phyloP scores from a whole-genome alignment of 371 early-diverging fungal species.

The Saksenaea vasiformis region DNA sequence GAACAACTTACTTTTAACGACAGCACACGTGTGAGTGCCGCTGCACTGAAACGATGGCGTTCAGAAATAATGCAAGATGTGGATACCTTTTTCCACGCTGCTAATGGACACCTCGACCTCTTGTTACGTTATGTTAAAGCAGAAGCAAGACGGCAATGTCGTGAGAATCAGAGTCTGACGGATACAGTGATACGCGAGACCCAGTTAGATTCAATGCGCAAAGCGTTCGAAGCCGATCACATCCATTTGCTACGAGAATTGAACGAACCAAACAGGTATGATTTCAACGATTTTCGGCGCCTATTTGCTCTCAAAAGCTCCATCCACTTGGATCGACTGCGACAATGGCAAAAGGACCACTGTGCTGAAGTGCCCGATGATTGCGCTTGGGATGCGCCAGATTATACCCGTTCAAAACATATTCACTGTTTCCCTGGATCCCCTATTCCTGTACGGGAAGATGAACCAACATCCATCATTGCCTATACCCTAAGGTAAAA shows the following conservation, averaged over 20 bases:
- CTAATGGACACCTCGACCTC: slow-evolving; percentile 24
- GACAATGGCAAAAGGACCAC: slow-evolving; percentile 37
- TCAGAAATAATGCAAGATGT: slow-evolving; percentile 21
- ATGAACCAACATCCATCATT: slow-evolving; percentile 90
- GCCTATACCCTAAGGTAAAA: slow-evolving; percentile 77
- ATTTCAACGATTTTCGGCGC: slow-evolving; percentile 43
- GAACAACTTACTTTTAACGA: neutral
- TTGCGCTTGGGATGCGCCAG: slow-evolving; percentile 39
- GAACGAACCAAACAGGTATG: slow-evolving; percentile 17
- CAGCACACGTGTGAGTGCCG: slow-evolving; percentile 14
- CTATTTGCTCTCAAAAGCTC: slow-evolving; percentile 30
- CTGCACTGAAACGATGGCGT: slow-evolving; percentile 13
- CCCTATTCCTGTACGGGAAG: slow-evolving; percentile 83
- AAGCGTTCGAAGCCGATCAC: slow-evolving; percentile 21
- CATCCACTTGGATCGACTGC: slow-evolving; percentile 25
- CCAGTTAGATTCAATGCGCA: slow-evolving; percentile 8
- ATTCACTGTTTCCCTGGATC: slow-evolving; percentile 83
- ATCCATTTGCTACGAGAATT: slow-evolving; percentile 16
- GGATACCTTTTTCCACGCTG: slow-evolving; percentile 27
- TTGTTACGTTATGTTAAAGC: slow-evolving; percentile 19
- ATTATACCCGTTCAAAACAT: slow-evolving; percentile 36
- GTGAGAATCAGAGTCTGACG: neutral
- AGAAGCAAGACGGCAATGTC: slow-evolving; percentile 12
- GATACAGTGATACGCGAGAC: slow-evolving; percentile 1
- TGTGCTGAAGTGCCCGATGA: slow-evolving; percentile 20